These are phyloP conservation scores for Papilionanthe hybrid DNA, from an alignment of 116 monocot species.

Conservation along the genomic window DNA sequence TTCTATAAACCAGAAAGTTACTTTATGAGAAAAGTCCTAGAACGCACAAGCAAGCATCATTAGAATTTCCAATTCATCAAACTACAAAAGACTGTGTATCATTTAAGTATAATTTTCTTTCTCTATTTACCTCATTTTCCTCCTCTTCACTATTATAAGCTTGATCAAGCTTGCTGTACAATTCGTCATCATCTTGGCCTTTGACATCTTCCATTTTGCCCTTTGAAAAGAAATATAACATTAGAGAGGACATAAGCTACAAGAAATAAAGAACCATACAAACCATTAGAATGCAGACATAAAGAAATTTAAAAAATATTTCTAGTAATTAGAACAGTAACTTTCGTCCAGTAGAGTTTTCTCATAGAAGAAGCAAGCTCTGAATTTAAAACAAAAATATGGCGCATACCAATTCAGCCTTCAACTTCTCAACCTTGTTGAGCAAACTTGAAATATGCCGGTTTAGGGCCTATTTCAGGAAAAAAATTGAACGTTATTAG, in stretches of 20 bases:
- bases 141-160: constrained; percentile 68
- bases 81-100: neutral
- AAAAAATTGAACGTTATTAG: neutral
- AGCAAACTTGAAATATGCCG: constrained; percentile 46
- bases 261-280: neutral
- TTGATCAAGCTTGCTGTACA: constrained; percentile 71
- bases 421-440: constrained; percentile 60
- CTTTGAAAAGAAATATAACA: constrained; percentile 22
- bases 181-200: constrained; percentile 60
- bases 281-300: neutral
- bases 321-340: too few relatives aligned
- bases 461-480: constrained; percentile 54
- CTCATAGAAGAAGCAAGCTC: neutral
- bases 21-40: neutral
- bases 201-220: constrained; percentile 58
- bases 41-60: neutral
- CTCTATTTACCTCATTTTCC: constrained; percentile 53
- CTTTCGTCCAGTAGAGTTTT: neutral
- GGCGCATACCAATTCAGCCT: constrained; percentile 64
- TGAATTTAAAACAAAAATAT: constrained; percentile 4
- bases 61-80: neutral
- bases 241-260: neutral
- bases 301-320: neutral
- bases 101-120: neutral
- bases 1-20: neutral